Evolutionary conservation across 176 grass and related monocot species (phyloP).

Genomic region (Elaeis guineensis): DNA sequence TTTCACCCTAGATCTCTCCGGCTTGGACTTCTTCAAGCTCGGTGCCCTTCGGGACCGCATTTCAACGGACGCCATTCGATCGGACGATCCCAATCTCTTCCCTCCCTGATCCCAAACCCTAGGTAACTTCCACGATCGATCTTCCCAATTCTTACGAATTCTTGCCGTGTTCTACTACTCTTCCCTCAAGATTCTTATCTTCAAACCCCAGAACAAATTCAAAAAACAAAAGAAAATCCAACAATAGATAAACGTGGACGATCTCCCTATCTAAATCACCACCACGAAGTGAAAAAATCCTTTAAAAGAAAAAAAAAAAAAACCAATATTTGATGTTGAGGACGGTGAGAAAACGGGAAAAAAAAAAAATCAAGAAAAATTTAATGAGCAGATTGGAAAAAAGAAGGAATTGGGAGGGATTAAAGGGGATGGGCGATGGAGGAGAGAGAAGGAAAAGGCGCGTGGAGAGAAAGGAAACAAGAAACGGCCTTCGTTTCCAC

Average conservation of each 20-base stretch:
- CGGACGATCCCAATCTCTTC: neutral
- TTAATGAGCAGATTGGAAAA: no score
- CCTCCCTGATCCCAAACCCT: neutral
- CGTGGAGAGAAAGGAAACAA: no score
- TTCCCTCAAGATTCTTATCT: neutral
- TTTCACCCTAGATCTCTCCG: constrained; percentile 39
- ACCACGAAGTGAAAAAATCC: constrained; percentile 6
- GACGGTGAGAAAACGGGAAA: neutral
- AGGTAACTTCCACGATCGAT: constrained; percentile 2
- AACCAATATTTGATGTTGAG: neutral
- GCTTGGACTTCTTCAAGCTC: neutral
- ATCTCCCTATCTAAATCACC: constrained; percentile 23
- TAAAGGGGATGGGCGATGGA: no score
- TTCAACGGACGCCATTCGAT: constrained; percentile 71
- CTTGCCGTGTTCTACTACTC: neutral
- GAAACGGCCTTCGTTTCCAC: no score
- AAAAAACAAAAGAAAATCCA: constrained; percentile 2
- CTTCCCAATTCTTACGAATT: neutral
- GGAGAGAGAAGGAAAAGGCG: no score
- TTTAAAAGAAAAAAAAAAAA: neutral
- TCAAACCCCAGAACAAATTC: constrained; percentile 6
- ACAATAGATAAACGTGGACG: constrained; percentile 1
- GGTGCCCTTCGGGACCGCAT: constrained; percentile 22
- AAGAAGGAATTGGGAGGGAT: no score
- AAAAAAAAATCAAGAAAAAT: neutral